Percentiles rank a stretch among this genome's conserved stretches.
Conservation (phyloP, 2,329 filamentous ascomycete genomes). For the Talaromyces albobiverticillius region DNA sequence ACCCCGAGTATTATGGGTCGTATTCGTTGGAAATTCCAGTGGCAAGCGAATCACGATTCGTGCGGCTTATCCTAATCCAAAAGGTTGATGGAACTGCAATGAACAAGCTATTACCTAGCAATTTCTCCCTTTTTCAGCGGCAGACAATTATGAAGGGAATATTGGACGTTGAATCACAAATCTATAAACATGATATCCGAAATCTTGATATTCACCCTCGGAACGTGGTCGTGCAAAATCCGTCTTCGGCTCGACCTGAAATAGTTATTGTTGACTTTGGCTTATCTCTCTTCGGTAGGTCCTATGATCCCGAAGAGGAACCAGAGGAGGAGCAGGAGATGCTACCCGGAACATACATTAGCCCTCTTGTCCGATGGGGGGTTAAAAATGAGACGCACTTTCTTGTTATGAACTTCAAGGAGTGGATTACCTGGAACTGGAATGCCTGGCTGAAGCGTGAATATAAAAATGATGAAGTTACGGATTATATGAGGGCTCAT, state of each 20-base stretch:
- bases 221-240: conserved; percentile 11
- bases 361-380: neutral
- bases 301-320: neutral
- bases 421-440: conserved; percentile 18
- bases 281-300: neutral
- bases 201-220: conserved; percentile 17
- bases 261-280: conserved; percentile 13
- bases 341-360: conserved; percentile 11
- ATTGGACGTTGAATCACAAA: conserved; percentile 14
- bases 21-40: conserved; percentile 3
- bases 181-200: conserved; percentile 15
- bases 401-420: conserved; percentile 6
- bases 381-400: conserved; percentile 6
- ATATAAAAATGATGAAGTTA: conserved; percentile 1
- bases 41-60: conserved; percentile 10
- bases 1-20: neutral
- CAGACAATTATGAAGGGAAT: conserved; percentile 17
- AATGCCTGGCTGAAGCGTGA: conserved; percentile 13
- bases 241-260: neutral
- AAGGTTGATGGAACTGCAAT: conserved; percentile 11
- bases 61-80: conserved; percentile 18
- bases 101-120: conserved; percentile 6
- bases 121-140: conserved; percentile 12
- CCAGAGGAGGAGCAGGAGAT: conserved; percentile 5
- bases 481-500: neutral